Base-by-base conservation (phyloP, 1,284 basidiomycete species). In the Austropuccinia psidii region DNA sequence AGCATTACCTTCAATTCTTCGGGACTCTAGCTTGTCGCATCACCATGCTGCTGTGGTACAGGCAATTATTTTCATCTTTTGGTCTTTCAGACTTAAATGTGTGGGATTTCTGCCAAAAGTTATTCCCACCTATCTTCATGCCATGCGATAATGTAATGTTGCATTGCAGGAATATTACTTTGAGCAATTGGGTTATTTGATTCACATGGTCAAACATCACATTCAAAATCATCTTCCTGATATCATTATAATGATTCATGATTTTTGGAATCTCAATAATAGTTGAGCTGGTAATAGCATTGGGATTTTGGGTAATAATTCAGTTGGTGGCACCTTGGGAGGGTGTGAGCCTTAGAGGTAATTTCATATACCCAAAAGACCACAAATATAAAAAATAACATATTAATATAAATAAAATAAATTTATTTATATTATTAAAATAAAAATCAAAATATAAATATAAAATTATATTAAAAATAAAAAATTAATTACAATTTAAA, bases 51-150 rank as follows among this genome's bases (percentile, higher is more conserved):
- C 83, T 55, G 95, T 95, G 74, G 95, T 98, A 76, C 94, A 98
- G 81, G 94, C 95, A 1, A 90, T 99, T 78, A 98, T 98, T 92
- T 91, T 94, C 75, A 98, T 99, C 76, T 98, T 98, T 86, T 93
- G 95, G 82, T 98, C 94, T 0, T 93, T 98, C 80, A 92, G 96
- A 8, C 83, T 98, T 78, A 93, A 94, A 84, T 98, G 94, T 80
- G 94, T 97, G 35, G 87, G 91, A 4, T 98, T 97, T 83, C 83
- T 98, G 41, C 92, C 95, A 54, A 92, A 95, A 84, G 92, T 99
- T 78, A 90, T 99, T 45, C 96, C 96, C 0, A 95, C 94, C 0
- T 97, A 98, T 82, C 87, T 96, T 31, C 84, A 86, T 57, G 95
- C 98, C 41, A 92, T 95, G 33, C 87, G 90, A 33, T 88, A 85